These are phyloP conservation scores for Xanthoconium separans DNA, from an alignment of 1,284 basidiomycete species.

Conservation along the genomic window DNA sequence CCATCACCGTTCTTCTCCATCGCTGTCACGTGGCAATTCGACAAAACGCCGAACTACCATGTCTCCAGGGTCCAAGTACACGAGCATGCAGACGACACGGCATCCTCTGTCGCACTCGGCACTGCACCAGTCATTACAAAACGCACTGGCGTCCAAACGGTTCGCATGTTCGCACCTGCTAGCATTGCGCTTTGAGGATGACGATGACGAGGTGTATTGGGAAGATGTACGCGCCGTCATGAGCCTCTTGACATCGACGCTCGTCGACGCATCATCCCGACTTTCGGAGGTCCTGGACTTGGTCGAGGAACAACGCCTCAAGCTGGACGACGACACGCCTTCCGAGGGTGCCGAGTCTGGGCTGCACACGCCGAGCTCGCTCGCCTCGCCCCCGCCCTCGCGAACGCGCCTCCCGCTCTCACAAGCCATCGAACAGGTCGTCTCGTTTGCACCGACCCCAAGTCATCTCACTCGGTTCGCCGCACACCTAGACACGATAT, in stretches of 20 bases:
- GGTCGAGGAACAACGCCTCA: conserved; percentile 38
- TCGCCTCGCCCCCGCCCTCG: conserved; percentile 11
- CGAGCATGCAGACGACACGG: conserved; percentile 55
- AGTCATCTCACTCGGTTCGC: conserved; percentile 65
- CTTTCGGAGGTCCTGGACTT: conserved; percentile 62
- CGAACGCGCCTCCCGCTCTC: conserved; percentile 22
- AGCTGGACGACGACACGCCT: conserved; percentile 8
- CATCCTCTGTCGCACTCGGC: conserved; percentile 67
- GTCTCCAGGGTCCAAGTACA: conserved; percentile 53
- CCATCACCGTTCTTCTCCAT: conserved; percentile 22
- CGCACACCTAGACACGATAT: conserved; percentile 66
- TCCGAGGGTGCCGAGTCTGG: conserved; percentile 12
- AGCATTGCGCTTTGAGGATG: conserved; percentile 65
- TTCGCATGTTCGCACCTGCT: conserved; percentile 76
- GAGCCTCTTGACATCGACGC: conserved; percentile 60
- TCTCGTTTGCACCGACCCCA: conserved; percentile 70
- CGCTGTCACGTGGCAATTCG: conserved; percentile 26
- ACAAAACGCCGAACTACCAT: conserved; percentile 32
- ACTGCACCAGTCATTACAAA: conserved; percentile 56
- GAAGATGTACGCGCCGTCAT: conserved; percentile 76
- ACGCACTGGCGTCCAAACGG: conserved; percentile 64
- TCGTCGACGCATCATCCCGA: conserved; percentile 60
- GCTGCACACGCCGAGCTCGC: conserved; percentile 11
- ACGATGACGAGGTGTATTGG: conserved; percentile 73
- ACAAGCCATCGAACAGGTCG: conserved; percentile 26